Evolutionary conservation across 371 early-diverging fungal species (phyloP), one percentile per base, ranked within the genome.

Genomic region (Cokeromyces recurvatus): DNA sequence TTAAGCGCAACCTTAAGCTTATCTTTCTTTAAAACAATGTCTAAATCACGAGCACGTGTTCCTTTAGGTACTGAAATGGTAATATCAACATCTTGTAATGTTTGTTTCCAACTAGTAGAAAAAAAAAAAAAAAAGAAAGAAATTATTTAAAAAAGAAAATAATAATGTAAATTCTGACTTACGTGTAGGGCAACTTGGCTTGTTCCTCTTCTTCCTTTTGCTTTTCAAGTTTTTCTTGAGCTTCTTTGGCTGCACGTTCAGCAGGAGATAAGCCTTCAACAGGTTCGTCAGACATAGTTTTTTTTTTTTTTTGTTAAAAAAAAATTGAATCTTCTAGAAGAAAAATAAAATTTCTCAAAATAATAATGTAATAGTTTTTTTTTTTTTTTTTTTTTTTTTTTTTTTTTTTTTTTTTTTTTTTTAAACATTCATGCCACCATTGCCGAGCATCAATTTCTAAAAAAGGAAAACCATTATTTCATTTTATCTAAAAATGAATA

Each of bases 21-120:
- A 32, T 78, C 80, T 62, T 79, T 84, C 63, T 82, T 81, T 49
- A 93, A 71, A 0, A 63, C 71, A 32, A 93, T 77, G 15, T 69
- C 65, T 11, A 95, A 60, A 41, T 92, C 88, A 36, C 78, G 77
- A 7, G 74, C 81, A 4, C 81, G 74, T 7, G 87, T 90, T 16
- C 91, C 91, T 32, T 79, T 77, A 9, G 89, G 86, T 10, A 95
- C 79, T 4, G 84, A 70, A n/a, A 91, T 64, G 0, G 77, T 67
- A 5, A 95, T 46, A 51, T 88, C 90, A 1, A 95, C 90, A 31
- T 95, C 94, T 51, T 74, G 75, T 46, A 95, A 71, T 1, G 91
- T 91, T 66, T 95, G 95, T 43, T 69, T 79, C 94, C 94, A 93
- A 35, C 68, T 73, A 71, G 14, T n/a, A n/a, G 14, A 43, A 6